Evolutionary conservation across 306 rosid genomes (phyloP).

Genomic region (Spatholobus suberectus): DNA sequence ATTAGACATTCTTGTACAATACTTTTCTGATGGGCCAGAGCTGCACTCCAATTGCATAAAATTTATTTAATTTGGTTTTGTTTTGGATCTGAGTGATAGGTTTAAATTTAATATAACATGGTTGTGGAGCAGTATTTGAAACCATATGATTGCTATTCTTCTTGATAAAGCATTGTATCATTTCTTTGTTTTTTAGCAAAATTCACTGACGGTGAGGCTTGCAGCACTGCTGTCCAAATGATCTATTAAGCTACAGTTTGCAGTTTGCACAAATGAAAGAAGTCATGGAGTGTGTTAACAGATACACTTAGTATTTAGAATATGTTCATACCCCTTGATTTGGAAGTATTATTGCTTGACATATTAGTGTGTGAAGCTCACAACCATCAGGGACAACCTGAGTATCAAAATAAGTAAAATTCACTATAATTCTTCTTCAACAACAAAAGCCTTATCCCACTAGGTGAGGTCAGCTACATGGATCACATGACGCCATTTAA

Average conservation of each 20-base stretch:
- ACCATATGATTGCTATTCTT: neutral
- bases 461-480: too few relatives aligned
- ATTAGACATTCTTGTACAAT: neutral
- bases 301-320: neutral
- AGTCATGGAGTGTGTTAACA: neutral
- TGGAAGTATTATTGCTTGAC: slow-evolving; percentile 1
- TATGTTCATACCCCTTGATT: neutral
- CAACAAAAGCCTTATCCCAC: too few relatives aligned
- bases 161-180: neutral
- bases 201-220: neutral
- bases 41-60: neutral
- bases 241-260: slow-evolving; percentile 9
- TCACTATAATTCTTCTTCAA: neutral
- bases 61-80: slow-evolving; percentile 13
- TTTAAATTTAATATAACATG: slow-evolving; percentile 2
- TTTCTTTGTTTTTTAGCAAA: neutral
- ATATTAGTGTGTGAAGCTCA: neutral
- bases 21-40: neutral
- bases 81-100: neutral
- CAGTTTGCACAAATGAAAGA: slow-evolving; percentile 19
- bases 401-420: neutral
- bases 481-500: too few relatives aligned
- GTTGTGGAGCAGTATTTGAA: slow-evolving; percentile 24
- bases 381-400: neutral
- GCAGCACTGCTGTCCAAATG: neutral